Percentiles rank a stretch among this genome's conserved stretches.
phyloP scores from a whole-genome alignment of 192 early-diverging fungal genomes.

The Dissophora ornata region DNA sequence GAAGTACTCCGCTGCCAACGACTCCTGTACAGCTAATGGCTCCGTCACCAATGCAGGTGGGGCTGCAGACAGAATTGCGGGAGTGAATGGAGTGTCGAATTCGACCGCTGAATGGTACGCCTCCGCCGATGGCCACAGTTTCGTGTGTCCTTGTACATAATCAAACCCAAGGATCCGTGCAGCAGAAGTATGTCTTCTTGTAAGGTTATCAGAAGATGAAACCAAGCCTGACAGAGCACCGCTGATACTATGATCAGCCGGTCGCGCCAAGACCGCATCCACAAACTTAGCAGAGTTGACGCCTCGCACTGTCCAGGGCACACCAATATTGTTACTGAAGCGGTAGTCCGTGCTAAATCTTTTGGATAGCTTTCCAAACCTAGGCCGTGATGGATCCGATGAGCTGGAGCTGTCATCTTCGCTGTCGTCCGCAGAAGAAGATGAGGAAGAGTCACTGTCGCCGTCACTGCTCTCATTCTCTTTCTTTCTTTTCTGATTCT shows the following conservation, averaged over 20 bases:
- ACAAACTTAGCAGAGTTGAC: conserved; percentile 47
- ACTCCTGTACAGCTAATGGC: conserved; percentile 18
- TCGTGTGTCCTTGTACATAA: neutral
- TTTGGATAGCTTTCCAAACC: conserved; percentile 7
- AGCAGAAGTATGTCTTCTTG: neutral
- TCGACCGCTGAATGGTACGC: conserved; percentile 33
- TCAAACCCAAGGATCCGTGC: neutral
- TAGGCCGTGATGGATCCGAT: neutral
- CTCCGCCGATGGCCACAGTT: conserved; percentile 14
- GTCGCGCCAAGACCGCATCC: conserved; percentile 9
- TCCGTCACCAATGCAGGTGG: conserved; percentile 43
- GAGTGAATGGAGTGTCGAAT: conserved; percentile 49
- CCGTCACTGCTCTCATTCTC: conserved; percentile 19
- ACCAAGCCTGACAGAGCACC: conserved; percentile 6
- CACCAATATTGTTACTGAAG: neutral
- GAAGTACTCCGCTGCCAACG: conserved; percentile 40
- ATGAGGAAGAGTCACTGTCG: conserved; percentile 23
- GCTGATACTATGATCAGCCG: neutral
- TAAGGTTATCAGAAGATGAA: neutral
- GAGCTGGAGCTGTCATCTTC: conserved; percentile 18
- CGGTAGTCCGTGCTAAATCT: neutral
- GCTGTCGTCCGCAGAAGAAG: conserved; percentile 26
- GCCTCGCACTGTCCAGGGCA: conserved; percentile 15
- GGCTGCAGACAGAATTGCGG: conserved; percentile 27
- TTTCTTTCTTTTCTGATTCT: conserved; percentile 2